Base-by-base conservation (phyloP, 768 basidiomycete species). In the Omphalotus guepiniiformis region DNA sequence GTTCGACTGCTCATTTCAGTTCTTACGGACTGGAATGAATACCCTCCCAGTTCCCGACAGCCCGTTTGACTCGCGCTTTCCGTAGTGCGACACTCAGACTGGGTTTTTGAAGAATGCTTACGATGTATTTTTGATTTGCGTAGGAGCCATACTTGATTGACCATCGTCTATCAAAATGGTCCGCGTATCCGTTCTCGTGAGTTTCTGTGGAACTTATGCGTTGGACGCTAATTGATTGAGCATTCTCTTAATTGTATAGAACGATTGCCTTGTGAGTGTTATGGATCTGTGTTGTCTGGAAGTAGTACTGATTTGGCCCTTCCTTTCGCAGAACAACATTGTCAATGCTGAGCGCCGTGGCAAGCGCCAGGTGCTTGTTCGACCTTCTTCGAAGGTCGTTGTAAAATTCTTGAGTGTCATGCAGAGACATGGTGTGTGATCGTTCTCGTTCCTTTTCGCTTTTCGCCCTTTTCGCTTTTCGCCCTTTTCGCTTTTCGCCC, bases 311-410 rank as follows among this genome's bases (percentile, higher is more conserved):
- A n/a, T n/a, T n/a, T n/a, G n/a, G n/a, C n/a, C n/a, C n/a, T n/a
- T n/a, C n/a, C n/a, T n/a, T n/a, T n/a, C n/a, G n/a, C n/a, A n/a
- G n/a, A 97, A 95, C 83, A 95, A 90, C 82, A 96, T 97, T 58
- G 92, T 96, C 84, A 99, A 99, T 58, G 96, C 96, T 63, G 96
- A 98, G 78, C 92, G 93, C 66, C 90, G 93, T 64, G 96, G 96
- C 63, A 99, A 99, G 79, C 92, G 96, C 62, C 96, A 99, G 75
- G 96, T 99, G 53, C 86, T 99, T 60, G 82, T 99, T 70, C 85
- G 95, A 42, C 96, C 96, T 48, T 92, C 89, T 3, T 95, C 93
- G 56, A 99, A 99, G 75, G 96, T 99, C 67, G 82, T 97, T 55
- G 86, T 99, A 58, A 96, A 96, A 71, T 96, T 97, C 74, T 75